Conservation (phyloP, 768 basidiomycete genomes). For the Crassisporium funariophilum region DNA sequence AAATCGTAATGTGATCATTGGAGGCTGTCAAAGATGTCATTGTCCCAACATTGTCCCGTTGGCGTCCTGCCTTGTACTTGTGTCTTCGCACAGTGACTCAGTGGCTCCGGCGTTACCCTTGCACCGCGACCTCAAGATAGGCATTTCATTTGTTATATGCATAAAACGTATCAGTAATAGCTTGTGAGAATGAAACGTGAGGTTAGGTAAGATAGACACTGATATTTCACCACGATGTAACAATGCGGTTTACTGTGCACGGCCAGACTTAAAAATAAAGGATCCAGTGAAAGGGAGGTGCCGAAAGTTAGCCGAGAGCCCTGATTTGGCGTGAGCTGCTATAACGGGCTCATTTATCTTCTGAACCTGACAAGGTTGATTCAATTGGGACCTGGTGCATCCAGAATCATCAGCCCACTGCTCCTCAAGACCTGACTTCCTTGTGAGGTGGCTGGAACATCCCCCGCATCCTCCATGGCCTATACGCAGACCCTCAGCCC, state of each 20-base stretch:
- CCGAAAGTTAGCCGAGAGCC: slow-evolving; percentile 27
- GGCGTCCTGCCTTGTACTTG: too few species aligned
- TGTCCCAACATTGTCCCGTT: too few species aligned
- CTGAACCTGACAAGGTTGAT: slow-evolving; percentile 30
- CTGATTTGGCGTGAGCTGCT: slow-evolving; percentile 25
- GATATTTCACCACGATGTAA: slow-evolving; percentile 6
- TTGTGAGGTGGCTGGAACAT: slow-evolving; percentile 26
- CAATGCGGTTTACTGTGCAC: slow-evolving; percentile 9
- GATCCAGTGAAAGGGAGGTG: slow-evolving; percentile 7
- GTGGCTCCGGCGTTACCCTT: too few species aligned
- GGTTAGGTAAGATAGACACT: too few species aligned
- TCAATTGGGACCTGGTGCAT: slow-evolving; percentile 27
- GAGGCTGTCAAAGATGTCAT: too few species aligned
- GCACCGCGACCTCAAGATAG: too few species aligned
- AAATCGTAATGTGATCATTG: too few species aligned
- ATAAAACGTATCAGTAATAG: too few species aligned
- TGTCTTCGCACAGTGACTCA: too few species aligned
- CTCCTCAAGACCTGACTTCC: slow-evolving; percentile 13
- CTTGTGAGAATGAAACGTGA: too few species aligned
- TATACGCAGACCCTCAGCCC: slow-evolving; percentile 44
- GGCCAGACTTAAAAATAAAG: slow-evolving; percentile 9
- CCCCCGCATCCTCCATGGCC: slow-evolving; percentile 33
- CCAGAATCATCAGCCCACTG: slow-evolving; percentile 22
- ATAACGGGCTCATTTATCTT: slow-evolving; percentile 31
- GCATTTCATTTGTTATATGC: too few species aligned